Evolutionary conservation across 202 grass and related monocot genomes (phyloP), one percentile per base, ranked within the genome.

Genomic region (Panicum virgatum): DNA sequence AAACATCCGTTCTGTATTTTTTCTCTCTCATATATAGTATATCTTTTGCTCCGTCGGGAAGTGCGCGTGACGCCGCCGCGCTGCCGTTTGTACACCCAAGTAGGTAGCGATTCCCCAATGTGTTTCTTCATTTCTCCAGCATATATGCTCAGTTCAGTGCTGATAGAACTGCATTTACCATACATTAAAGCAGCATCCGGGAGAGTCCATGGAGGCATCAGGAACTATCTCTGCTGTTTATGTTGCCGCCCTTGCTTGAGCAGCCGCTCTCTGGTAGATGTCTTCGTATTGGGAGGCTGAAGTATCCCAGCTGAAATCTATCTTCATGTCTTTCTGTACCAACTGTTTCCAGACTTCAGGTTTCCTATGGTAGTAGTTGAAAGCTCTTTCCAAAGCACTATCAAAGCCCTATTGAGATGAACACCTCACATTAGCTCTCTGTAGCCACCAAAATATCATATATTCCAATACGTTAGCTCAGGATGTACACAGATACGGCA

Each of bases 301-400:
- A 6, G 79, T 86, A 78, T 90, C 90, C 96, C 96, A 98, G 59
- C 96, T 93, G 88, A 98, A 95, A 88, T 95, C 96, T 51, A 93
- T 89, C 58, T 13, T 80, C 96, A 95, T 98, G 85, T 81, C 92
- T 51, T 86, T 95, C 76, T 88, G 89, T 22, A 93, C 85, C 38
- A 98, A 70, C 73, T 93, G 86, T 82, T 86, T 84, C 96, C 96
- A 98, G 11, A 79, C 47, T 36, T 86, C 87, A 18, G 90, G 96
- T 69, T 86, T 86, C 81, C 84, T 83, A 34, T 37, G 89, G 88
- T 93, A 91, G 84, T 88, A 93, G 29, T 78, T 88, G 85, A 98
- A 95, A 66, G 92, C 92, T 36, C 96, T 80, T 34, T 90, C 90
- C 82, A 95, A 52, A 40, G 89, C 90, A 75, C 80, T 75, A 60